Base-by-base conservation (phyloP, 2,329 filamentous ascomycete genomes). In the Aspergillus sp. region DNA sequence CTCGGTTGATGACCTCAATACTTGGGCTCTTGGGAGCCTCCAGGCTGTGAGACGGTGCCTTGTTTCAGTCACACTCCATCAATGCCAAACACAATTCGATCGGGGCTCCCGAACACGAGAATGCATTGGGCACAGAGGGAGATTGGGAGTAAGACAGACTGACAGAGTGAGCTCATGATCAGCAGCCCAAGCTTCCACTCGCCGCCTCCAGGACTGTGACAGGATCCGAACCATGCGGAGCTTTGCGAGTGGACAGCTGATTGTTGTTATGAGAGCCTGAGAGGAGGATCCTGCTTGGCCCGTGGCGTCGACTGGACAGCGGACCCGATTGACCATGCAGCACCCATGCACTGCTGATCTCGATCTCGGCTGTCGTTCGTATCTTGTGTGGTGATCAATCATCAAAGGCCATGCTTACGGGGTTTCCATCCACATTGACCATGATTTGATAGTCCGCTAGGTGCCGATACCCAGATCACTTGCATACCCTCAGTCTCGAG, bases 241-340 rank as follows among this genome's bases (percentile, higher is more conserved):
- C 35, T 40, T 52, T 47, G 44, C 43, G 48, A 50, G 50, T 50
- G 44, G 45, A 46, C 40, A 31, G 47, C 5, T 37, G 25, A 56
- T 27, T 37, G 46, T 31, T 31, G 27, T 11, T n/a, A 21, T 21
- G 21, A 4, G 21, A 21, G 21, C 15, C 4, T n/a, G 15, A 6
- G 35, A n/a, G 35, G 15, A 7, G 14, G 7, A 31, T 31, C 27
- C 8, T 31, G 27, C 9, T 31, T 9, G 9, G 27, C 27, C 27
- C 9, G 9, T 37, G 35, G 35, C 35, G 35, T n/a, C 35, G 35
- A 14, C 35, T 37, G 35, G 15, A n/a, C 35, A 37, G 40, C 37
- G 17, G 37, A 35, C 21, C 19, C 17, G 25, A 51, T 56, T 51
- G 33, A 31, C 27, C 17, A 15, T 17, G 5, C 45, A 31, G 11